phyloP scores from a whole-genome alignment of 2,329 filamentous ascomycete genomes.

The Fusarium setosum region DNA sequence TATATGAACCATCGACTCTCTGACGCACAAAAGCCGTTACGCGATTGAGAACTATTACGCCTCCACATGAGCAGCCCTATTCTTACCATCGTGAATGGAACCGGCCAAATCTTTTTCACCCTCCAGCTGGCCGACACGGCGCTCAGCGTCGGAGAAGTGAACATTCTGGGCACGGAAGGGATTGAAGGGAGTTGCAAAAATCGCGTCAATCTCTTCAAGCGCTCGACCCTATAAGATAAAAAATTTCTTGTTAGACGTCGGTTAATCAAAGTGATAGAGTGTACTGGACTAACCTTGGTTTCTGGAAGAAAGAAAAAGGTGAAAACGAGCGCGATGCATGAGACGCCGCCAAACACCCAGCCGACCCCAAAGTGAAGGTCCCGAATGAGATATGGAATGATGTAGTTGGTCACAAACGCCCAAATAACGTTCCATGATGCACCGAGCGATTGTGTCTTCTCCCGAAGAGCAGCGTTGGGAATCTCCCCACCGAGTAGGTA shows the following conservation, averaged over 20 bases:
- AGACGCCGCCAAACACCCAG: slow-evolving; percentile 21
- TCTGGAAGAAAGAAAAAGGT: slow-evolving; percentile 32
- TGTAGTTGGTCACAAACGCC: slow-evolving; percentile 24
- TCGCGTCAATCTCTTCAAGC: neutral
- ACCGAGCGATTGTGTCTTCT: slow-evolving; percentile 21
- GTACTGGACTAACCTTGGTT: neutral
- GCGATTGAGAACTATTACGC: neutral
- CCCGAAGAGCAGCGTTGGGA: slow-evolving; percentile 15
- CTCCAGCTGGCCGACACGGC: neutral
- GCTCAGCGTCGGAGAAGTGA: neutral
- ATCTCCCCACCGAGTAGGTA: slow-evolving; percentile 26
- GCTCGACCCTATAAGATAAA: neutral
- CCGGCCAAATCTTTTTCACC: neutral
- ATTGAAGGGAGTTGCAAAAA: neutral
- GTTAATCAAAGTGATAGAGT: neutral
- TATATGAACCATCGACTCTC: no score
- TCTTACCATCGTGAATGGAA: neutral
- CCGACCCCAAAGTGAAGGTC: slow-evolving; percentile 16
- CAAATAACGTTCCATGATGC: slow-evolving; percentile 19
- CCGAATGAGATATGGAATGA: slow-evolving; percentile 21
- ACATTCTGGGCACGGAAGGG: neutral
- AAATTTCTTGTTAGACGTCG: neutral
- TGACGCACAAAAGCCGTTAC: no score
- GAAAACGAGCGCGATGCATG: slow-evolving; percentile 8
- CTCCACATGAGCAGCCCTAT: neutral